A percentile compares a stretch with the other conserved stretches of the same genome.
phyloP scores from a whole-genome alignment of 352 stramenopile species.

The Blastocystis sp. region DNA sequence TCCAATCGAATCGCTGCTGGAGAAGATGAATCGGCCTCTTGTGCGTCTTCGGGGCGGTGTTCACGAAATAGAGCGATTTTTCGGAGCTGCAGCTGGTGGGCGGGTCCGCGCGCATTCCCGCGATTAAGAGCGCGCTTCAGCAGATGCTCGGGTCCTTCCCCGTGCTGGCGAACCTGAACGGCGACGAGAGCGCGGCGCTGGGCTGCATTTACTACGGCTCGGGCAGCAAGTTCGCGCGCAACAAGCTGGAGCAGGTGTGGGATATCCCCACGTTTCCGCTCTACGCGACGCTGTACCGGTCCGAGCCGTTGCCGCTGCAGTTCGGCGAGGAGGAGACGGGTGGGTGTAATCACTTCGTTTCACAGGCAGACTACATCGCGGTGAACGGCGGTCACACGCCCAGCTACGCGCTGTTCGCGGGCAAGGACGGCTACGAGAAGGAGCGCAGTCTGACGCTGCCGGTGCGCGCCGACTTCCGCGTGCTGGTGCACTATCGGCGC shows the following conservation, averaged over 20 bases:
- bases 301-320: background rate
- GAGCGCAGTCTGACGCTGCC: constrained; percentile 4
- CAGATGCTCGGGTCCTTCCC: background rate
- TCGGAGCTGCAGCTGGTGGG: constrained; percentile 44
- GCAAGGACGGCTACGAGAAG: background rate
- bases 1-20: background rate
- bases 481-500: constrained; percentile 4
- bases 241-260: constrained; percentile 19
- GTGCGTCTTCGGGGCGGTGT: background rate
- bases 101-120: constrained; percentile 30
- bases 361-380: constrained; percentile 29
- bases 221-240: background rate
- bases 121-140: background rate
- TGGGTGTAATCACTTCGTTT: background rate
- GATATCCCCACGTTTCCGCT: constrained; percentile 10
- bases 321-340: background rate
- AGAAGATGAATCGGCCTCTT: constrained; percentile 5
- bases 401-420: background rate
- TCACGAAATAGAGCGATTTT: constrained; percentile 31
- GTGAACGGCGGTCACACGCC: background rate
- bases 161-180: constrained; percentile 12
- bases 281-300: constrained; percentile 2
- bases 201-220: constrained; percentile 6
- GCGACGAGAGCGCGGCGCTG: constrained; percentile 15
- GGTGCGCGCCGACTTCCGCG: constrained; percentile 13